Base-by-base conservation (phyloP, 108 stramenopile genomes). In the Mayamaea pseudoterrestris region DNA sequence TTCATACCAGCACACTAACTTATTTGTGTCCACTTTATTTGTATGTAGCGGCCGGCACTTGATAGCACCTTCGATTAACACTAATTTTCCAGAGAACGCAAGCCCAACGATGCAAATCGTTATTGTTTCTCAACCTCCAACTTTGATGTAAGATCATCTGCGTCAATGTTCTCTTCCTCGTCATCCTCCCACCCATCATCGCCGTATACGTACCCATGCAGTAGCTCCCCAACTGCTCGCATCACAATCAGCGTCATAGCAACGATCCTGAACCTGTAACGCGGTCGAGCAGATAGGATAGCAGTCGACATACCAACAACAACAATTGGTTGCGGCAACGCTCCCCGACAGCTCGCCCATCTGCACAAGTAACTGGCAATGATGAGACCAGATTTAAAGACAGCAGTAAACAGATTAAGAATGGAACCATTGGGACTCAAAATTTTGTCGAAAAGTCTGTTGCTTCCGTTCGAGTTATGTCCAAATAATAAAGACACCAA, bases 111-210 rank as follows among this genome's bases (percentile, higher is more conserved):
- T n/a, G n/a, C n/a, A n/a, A n/a, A n/a, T n/a, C n/a, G n/a, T n/a
- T n/a, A n/a, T n/a, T n/a, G n/a, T n/a, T n/a, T n/a, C n/a, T n/a
- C n/a, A n/a, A n/a, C n/a, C n/a, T n/a, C n/a, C n/a, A n/a, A n/a
- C n/a, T n/a, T n/a, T n/a, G n/a, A n/a, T n/a, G n/a, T n/a, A n/a
- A 11, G 13, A 34, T 34, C 32, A 34, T 13, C 13, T 34, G 11
- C 32, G 32, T 9, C 9, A 34, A 9, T 34, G 13, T 44, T 6
- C 13, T 35, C 47, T 1, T 37, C 41, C 3, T 40, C 39, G 18
- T 71, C 59, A 42, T 76, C 70, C 12, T 76, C 70, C 73, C 73
- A 74, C 39, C 58, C 73, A 29, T 81, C 67, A 53, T 74, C 65
- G 16, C 73, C 73, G 35, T 71, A 47, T 31, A 78, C 30, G 35